Evolutionary conservation across 805 yeast genomes (phyloP).

Genomic region (Starmerella stigmatis): DNA sequence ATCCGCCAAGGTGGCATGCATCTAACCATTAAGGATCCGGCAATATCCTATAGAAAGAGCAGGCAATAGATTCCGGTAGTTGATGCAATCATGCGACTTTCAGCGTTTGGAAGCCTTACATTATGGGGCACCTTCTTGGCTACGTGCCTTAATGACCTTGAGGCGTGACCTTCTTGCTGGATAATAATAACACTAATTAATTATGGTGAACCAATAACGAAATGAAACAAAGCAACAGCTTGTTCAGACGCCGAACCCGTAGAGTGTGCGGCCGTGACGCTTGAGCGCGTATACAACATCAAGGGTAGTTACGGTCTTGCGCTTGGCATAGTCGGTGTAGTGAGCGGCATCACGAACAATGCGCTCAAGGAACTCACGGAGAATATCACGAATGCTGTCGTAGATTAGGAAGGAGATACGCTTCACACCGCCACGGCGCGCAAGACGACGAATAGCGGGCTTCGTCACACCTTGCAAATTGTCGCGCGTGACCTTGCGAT

Average conservation of each 20-base stretch:
- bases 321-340: conserved; percentile 99
- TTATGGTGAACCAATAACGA: too few relatives aligned
- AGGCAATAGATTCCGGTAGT: too few relatives aligned
- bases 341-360: conserved; percentile 99
- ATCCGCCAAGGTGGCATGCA: not conserved
- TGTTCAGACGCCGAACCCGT: conserved; percentile 99
- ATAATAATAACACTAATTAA: too few relatives aligned
- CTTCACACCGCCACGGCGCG: conserved; percentile 99
- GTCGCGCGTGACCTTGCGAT: conserved; percentile 98
- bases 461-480: conserved; percentile 99
- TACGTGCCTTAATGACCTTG: too few relatives aligned
- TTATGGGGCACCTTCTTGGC: too few relatives aligned
- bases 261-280: conserved; percentile 99
- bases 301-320: conserved; percentile 98
- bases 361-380: conserved; percentile 89
- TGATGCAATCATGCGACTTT: too few relatives aligned
- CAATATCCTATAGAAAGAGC: too few relatives aligned
- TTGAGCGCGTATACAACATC: conserved; percentile 98
- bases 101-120: too few relatives aligned
- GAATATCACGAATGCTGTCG: conserved; percentile 97
- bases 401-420: conserved; percentile 98
- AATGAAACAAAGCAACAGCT: not conserved
- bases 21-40: not conserved
- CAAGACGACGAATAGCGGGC: conserved; percentile 99
- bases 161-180: too few relatives aligned